Percentiles rank a stretch among this genome's conserved stretches.
phyloP scores from a whole-genome alignment of 768 basidiomycete species.

The Mycena polygramma region DNA sequence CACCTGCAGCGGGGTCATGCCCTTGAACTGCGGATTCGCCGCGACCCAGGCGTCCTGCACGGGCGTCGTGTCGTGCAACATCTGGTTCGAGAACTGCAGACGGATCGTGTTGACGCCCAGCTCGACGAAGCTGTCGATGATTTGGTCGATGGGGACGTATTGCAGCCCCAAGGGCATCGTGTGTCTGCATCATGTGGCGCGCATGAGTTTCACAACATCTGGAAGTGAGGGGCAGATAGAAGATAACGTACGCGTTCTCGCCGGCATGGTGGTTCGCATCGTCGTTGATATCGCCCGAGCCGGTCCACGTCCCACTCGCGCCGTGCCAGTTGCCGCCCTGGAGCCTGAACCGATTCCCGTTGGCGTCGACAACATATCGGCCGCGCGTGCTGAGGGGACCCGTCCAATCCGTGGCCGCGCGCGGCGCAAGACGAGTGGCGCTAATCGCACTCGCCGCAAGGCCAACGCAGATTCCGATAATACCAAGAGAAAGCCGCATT shows the following conservation, averaged over 20 bases:
- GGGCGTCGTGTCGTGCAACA: constrained; percentile 32
- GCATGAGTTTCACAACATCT: background rate
- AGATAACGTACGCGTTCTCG: constrained; percentile 23
- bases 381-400: constrained; percentile 33
- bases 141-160: constrained; percentile 37
- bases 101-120: constrained; percentile 34
- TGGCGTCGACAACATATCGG: constrained; percentile 31
- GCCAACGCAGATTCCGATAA: background rate
- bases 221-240: background rate
- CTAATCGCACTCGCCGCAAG: background rate
- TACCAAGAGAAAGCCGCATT: no score
- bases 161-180: constrained; percentile 37
- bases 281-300: constrained; percentile 32
- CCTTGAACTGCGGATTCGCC: constrained; percentile 38
- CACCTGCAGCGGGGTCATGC: constrained; percentile 33
- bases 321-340: constrained; percentile 31
- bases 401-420: constrained; percentile 18
- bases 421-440: constrained; percentile 9
- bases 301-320: constrained; percentile 30
- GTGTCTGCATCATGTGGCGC: constrained; percentile 15
- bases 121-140: constrained; percentile 36
- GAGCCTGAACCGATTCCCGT: constrained; percentile 30
- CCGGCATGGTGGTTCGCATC: constrained; percentile 30
- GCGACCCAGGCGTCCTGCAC: constrained; percentile 31
- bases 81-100: constrained; percentile 33